Conservation (phyloP, 306 rosid genomes). For the Gynostemma pentaphyllum region DNA sequence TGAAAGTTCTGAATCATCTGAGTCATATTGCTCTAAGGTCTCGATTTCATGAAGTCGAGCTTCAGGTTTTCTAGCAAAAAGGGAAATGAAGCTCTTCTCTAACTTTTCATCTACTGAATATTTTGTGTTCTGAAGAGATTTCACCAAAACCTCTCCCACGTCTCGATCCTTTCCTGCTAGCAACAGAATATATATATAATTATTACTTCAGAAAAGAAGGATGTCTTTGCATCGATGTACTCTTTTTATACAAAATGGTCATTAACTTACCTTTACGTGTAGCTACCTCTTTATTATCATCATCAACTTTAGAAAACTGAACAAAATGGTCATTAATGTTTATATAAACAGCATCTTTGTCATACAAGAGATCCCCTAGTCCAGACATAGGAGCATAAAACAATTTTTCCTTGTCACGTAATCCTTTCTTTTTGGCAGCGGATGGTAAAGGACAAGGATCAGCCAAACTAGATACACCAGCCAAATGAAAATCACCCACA, state of each 20-base stretch:
- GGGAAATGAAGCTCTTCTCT: conserved; percentile 44
- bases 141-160: conserved; percentile 73
- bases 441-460: conserved; percentile 98
- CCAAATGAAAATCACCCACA: conserved; percentile 74
- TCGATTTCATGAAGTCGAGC: conserved; percentile 16
- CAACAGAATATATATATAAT: conserved; percentile 1
- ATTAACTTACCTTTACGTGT: conserved; percentile 36
- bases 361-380: conserved; percentile 86
- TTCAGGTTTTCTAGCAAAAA: conserved; percentile 39
- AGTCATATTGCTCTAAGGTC: conserved; percentile 21
- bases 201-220: conserved; percentile 13
- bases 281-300: conserved; percentile 39
- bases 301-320: conserved; percentile 60
- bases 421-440: conserved; percentile 95
- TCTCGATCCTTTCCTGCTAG: conserved; percentile 60
- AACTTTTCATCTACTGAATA: conserved; percentile 74
- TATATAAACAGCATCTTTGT: conserved; percentile 90
- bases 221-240: background rate
- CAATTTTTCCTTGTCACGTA: conserved; percentile 82
- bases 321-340: conserved; percentile 76
- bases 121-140: conserved; percentile 68
- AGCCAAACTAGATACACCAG: conserved; percentile 44
- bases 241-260: background rate
- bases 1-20: conserved; percentile 31
- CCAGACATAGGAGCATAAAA: conserved; percentile 98